Evolutionary conservation across 148 eudicot genomes (phyloP).

Genomic region (Silene uniflora): DNA sequence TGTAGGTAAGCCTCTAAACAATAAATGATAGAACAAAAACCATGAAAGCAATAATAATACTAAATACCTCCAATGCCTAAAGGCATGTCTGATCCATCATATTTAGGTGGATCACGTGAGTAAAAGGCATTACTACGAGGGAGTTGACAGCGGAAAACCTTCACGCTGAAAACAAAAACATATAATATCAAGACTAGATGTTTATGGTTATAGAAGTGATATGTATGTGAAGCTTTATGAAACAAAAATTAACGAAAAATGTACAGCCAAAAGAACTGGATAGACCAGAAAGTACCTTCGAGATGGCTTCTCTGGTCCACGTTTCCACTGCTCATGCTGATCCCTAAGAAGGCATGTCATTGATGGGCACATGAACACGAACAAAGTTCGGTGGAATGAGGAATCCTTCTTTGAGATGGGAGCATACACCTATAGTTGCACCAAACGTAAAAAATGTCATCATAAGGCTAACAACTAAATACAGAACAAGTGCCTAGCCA

Average conservation of each 20-base stretch:
- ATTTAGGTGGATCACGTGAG: slow-evolving; percentile 47
- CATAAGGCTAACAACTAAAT: not conserved
- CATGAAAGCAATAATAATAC: slow-evolving; percentile 3
- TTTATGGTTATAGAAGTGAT: not conserved
- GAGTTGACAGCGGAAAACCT: slow-evolving; percentile 85
- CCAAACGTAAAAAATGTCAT: not conserved
- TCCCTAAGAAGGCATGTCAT: slow-evolving; percentile 76
- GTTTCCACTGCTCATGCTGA: slow-evolving; percentile 93
- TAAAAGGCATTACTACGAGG: slow-evolving; percentile 58
- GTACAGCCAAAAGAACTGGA: not conserved
- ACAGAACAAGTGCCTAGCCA: no score
- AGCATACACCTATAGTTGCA: slow-evolving; percentile 57
- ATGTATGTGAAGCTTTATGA: no score
- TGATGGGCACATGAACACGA: slow-evolving; percentile 78
- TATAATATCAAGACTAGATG: not conserved
- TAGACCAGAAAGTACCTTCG: slow-evolving; percentile 50
- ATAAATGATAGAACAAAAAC: not conserved
- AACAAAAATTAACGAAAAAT: not conserved
- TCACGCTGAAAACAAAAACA: slow-evolving; percentile 45
- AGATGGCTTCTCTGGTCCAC: slow-evolving; percentile 43
- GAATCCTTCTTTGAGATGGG: slow-evolving; percentile 61
- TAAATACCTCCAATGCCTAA: slow-evolving; percentile 57
- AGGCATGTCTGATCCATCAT: slow-evolving; percentile 59
- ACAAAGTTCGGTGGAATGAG: slow-evolving; percentile 72
- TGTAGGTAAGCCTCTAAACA: not conserved